A percentile compares a stretch with the other conserved stretches of the same genome.
Evolutionary conservation across 805 yeast species (phyloP).

Genomic region (Metschnikowia kofuensis): DNA sequence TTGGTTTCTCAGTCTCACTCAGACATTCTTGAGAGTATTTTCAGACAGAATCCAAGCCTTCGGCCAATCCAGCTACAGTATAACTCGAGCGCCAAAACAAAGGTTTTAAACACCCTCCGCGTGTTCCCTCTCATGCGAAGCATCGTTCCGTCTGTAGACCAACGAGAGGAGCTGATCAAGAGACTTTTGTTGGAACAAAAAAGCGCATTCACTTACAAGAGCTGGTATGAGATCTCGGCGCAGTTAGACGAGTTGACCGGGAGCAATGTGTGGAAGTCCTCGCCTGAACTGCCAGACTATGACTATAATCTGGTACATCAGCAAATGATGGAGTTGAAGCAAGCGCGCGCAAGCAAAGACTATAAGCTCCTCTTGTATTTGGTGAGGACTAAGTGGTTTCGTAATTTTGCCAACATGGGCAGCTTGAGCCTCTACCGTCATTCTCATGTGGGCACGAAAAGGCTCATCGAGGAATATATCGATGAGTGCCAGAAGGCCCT

Average conservation of each 20-base stretch:
- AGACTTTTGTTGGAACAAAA: conserved; percentile 29
- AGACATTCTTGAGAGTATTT: conserved; percentile 16
- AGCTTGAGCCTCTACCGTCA: conserved; percentile 73
- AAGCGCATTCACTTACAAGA: conserved; percentile 42
- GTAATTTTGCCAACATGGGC: conserved; percentile 87
- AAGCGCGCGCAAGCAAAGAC: conserved; percentile 58
- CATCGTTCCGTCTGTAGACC: conserved; percentile 12
- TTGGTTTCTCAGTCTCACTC: conserved; percentile 9
- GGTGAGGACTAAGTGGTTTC: conserved; percentile 78
- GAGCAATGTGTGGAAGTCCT: conserved; percentile 69
- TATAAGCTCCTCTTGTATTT: conserved; percentile 62
- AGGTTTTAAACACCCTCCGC: conserved; percentile 10
- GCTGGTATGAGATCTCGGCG: conserved; percentile 67
- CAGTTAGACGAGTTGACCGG: conserved; percentile 64
- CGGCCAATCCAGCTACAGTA: conserved; percentile 7
- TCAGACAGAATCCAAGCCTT: conserved; percentile 14
- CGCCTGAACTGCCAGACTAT: conserved; percentile 61
- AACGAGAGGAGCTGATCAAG: conserved; percentile 18
- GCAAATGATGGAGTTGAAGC: conserved; percentile 53
- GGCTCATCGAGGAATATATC: conserved; percentile 77
- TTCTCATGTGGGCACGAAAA: conserved; percentile 82
- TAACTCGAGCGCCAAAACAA: conserved; percentile 9
- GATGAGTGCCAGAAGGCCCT: conserved; percentile 63
- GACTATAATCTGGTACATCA: conserved; percentile 62
- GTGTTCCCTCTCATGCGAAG: conserved; percentile 13